Percentiles rank a stretch among this genome's conserved stretches.
Evolutionary conservation across 2,329 filamentous ascomycete species (phyloP).

Genomic region (Fusarium ramigenum): DNA sequence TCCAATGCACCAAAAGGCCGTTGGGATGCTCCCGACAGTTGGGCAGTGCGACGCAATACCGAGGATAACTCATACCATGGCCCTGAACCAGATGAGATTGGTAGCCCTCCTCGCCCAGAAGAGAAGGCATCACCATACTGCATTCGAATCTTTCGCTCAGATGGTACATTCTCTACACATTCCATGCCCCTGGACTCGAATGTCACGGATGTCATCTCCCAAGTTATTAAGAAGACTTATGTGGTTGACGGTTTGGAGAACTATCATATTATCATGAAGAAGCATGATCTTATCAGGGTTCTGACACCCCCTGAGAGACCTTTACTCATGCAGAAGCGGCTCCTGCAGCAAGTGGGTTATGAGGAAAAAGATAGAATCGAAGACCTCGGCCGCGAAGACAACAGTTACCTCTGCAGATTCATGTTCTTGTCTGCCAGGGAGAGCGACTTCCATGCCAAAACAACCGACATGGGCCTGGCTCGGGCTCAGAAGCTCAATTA

Average conservation of each 20-base stretch:
- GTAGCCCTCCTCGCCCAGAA: slow-evolving; percentile 73
- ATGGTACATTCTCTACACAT: slow-evolving; percentile 93
- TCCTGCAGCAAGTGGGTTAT: slow-evolving; percentile 93
- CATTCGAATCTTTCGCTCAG: slow-evolving; percentile 92
- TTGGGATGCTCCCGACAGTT: slow-evolving; percentile 97
- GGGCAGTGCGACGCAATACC: slow-evolving; percentile 82
- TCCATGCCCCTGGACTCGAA: slow-evolving; percentile 85
- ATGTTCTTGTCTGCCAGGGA: slow-evolving; percentile 92
- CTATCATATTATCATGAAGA: slow-evolving; percentile 94
- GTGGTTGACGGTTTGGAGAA: slow-evolving; percentile 90
- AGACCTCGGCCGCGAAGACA: slow-evolving; percentile 94
- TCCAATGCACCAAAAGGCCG: slow-evolving; percentile 60
- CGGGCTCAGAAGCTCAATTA: slow-evolving; percentile 93
- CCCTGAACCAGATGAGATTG: slow-evolving; percentile 74
- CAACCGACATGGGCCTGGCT: slow-evolving; percentile 80
- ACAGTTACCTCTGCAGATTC: slow-evolving; percentile 95
- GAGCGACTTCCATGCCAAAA: slow-evolving; percentile 75
- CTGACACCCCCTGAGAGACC: slow-evolving; percentile 82
- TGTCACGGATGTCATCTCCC: slow-evolving; percentile 86
- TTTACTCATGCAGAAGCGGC: slow-evolving; percentile 87
- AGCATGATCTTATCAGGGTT: slow-evolving; percentile 88
- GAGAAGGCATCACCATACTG: slow-evolving; percentile 84
- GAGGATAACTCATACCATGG: slow-evolving; percentile 69
- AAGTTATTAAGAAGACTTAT: slow-evolving; percentile 93
- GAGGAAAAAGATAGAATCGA: slow-evolving; percentile 86